Evolutionary conservation across 1,139 yeast genomes (phyloP), one percentile per base, ranked within the genome.

Genomic region (Blastobotrys buckinghamii): DNA sequence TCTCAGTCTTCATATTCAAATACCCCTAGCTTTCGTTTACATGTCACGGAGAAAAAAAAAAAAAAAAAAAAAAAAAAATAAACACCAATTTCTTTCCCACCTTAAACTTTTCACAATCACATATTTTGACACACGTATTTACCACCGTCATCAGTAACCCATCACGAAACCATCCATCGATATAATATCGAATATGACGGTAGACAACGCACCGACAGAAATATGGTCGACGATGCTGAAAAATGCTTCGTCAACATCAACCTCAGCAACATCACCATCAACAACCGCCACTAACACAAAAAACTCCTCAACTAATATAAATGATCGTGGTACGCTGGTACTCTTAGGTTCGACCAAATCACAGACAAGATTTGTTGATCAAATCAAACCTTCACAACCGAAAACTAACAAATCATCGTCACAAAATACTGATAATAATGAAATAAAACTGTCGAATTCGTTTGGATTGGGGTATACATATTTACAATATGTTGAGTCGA

Each of bases 401-500:
- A 7, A 6, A n/a, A 33, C 16, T 10, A 19, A 56, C 7, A 5
- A 22, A 22, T 22, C 4, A 42, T 44, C 39, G 5, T 41, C 49
- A 24, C 26, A 56, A 20, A 10, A 36, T 27, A 44, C 52, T 12
- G 32, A 45, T 51, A 70, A 22, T 22, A 22, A 22, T 5, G 24
- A 22, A 58, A 69, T 58, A 10, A 38, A 42, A 1, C 52, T 59
- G 5, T 63, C 68, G 1, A 63, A 63, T 40, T 58, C 57, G 2
- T 59, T 64, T 49, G 63, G 65, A 2, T 45, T 69, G 22, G 73
- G 72, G 1, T 72, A 69, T 49, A 59, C 69, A 1, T 70, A 53
- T 50, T 54, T 69, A 7, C 67, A 67, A 41, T 63, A 60, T 49
- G 55, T 53, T 17, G 70, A 68, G 35, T 53, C 55, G 3, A 66